Base-by-base conservation (phyloP, 495 filamentous ascomycete genomes). In the Podospora conica region DNA sequence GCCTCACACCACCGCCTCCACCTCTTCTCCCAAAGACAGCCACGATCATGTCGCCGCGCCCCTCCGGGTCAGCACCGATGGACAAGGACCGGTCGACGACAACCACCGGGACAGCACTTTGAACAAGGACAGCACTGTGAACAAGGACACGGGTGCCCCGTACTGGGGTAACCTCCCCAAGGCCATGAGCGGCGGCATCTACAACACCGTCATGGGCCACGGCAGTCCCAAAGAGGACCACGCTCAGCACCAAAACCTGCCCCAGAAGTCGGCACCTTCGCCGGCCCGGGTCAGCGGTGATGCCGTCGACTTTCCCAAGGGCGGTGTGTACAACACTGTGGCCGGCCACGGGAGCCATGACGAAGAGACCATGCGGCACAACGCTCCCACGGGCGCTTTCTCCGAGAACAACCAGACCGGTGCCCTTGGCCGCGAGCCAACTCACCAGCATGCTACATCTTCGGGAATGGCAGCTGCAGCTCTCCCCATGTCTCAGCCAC, bases 141-240 rank as follows among this genome's bases (percentile, higher is more conserved):
- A 18, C 31, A 29, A 66, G 9, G 8, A 55, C 24, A 58, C n/a
- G 4, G 20, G 55, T 1, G 23, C 70, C 9, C 75, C 77, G 0
- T 79, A 81, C 65, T 80, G 79, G 79, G 79, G 79, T 25, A 65
- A 70, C 29, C 69, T 79, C 25, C 76, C 79, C 60, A 71, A 73
- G 58, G 74, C 74, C 3, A 56, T 65, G 11, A 68, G 71, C 5
- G 69, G 73, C 18, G 71, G 68, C 6, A 66, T 79, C n/a, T 79
- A 81, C 31, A 81, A 81, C 65, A 74, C 73, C 0, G 77, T 81
- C 11, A 71, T 70, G 4, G 79, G 79, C 18, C 79, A 81, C 33
- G 79, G 79, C 6, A 81, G 79, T 62, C 53, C 76, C 55, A 68
- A 71, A 9, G 75, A 76, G 55, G 70, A 70, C 60, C 70, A 77